Evolutionary conservation across 441 rosid species (phyloP).

Genomic region (Adansonia madagascariensis): DNA sequence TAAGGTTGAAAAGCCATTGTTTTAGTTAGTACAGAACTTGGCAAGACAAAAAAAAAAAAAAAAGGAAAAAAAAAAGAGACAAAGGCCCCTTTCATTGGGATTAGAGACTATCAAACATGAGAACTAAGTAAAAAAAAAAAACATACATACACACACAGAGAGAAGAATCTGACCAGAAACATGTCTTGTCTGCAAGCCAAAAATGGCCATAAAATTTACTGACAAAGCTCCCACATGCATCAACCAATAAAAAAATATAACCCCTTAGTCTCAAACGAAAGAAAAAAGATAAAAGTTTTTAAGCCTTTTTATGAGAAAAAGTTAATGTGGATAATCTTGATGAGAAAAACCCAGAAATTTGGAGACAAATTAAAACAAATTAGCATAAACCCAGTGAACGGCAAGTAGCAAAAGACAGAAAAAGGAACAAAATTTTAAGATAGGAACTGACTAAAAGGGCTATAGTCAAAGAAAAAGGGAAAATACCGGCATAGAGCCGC

Average conservation of each 20-base stretch:
- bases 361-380: background rate
- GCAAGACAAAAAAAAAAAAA: background rate
- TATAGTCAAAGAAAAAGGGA: background rate
- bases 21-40: background rate
- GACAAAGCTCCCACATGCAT: background rate
- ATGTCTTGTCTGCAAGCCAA: background rate
- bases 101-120: slow-evolving; percentile 1
- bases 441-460: background rate
- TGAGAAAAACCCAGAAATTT: slow-evolving; percentile 5
- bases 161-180: background rate
- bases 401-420: background rate
- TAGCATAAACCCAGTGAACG: background rate
- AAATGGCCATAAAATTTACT: background rate
- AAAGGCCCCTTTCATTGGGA: background rate
- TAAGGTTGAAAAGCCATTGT: background rate
- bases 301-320: background rate
- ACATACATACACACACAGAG: background rate
- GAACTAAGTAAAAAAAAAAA: background rate
- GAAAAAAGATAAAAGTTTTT: background rate
- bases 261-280: background rate
- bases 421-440: background rate
- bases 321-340: background rate
- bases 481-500: slow-evolving; percentile 66
- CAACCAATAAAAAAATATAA: background rate
- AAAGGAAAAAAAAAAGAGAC: background rate